phyloP scores from a whole-genome alignment of 1,139 yeast genomes.

The Zhuliangozyma blackwelliae region DNA sequence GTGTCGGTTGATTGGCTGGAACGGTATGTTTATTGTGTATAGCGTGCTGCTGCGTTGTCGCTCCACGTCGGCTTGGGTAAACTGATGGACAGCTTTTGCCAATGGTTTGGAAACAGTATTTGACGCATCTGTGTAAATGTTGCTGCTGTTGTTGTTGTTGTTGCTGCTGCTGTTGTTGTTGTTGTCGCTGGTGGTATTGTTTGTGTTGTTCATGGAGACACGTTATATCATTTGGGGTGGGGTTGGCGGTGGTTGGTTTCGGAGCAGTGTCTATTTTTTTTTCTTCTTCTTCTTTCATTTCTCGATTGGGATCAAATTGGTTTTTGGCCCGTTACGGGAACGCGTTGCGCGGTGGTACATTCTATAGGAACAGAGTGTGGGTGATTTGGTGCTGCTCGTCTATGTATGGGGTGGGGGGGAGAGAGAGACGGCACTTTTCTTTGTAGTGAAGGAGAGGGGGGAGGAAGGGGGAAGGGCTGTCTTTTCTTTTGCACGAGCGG shows the following conservation, averaged over 20 bases:
- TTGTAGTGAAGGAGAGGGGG: too few relatives aligned
- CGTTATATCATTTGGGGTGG: neutral
- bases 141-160: too few relatives aligned
- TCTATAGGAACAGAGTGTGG: too few relatives aligned
- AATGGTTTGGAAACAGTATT: neutral
- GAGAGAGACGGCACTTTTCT: too few relatives aligned
- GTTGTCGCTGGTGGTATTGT: neutral
- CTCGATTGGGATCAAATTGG: neutral
- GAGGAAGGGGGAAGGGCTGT: too few relatives aligned
- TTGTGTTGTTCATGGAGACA: neutral
- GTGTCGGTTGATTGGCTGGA: slow-evolving; percentile 9
- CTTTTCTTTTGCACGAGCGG: too few relatives aligned
- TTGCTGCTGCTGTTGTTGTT: too few relatives aligned
- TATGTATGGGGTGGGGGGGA: too few relatives aligned
- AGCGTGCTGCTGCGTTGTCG: slow-evolving; percentile 17
- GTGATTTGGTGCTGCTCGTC: too few relatives aligned
- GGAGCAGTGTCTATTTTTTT: neutral
- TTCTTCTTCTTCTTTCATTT: too few relatives aligned
- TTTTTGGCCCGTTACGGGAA: slow-evolving; percentile 2
- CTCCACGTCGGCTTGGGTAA: slow-evolving; percentile 2
- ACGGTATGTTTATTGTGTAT: slow-evolving; percentile 17
- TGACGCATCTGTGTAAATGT: neutral
- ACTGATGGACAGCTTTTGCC: neutral
- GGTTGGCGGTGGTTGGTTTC: neutral
- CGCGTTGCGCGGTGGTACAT: neutral